Percentiles rank a stretch among this genome's conserved stretches.
Evolutionary conservation across 2,329 filamentous ascomycete genomes (phyloP).

Genomic region (Alternaria triticimaculans): DNA sequence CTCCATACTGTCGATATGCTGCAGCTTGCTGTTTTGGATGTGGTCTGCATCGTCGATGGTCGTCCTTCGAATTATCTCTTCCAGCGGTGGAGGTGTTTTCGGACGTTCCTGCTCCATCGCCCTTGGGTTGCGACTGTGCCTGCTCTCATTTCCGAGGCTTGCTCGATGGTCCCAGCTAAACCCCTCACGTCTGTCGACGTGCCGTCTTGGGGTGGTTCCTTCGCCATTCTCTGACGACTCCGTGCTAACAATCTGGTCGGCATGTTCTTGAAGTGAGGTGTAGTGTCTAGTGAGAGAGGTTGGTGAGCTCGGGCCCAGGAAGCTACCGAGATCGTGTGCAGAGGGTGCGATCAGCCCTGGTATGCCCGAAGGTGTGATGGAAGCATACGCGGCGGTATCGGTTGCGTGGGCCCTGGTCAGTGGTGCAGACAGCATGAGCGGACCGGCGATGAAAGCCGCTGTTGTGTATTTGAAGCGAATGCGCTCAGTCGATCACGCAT

Average conservation of each 20-base stretch:
- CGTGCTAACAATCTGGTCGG: slow-evolving; percentile 14
- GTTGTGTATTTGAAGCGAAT: slow-evolving; percentile 9
- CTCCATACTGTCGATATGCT: slow-evolving; percentile 18
- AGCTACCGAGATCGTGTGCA: background rate
- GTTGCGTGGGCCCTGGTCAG: slow-evolving; percentile 5
- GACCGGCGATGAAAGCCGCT: slow-evolving; percentile 11
- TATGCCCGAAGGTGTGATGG: background rate
- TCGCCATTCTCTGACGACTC: slow-evolving; percentile 3
- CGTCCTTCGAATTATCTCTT: slow-evolving; percentile 25
- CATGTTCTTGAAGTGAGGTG: slow-evolving; percentile 38
- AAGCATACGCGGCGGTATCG: slow-evolving; percentile 9
- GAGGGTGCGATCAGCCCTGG: slow-evolving; percentile 7
- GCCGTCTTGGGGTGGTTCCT: slow-evolving; percentile 18
- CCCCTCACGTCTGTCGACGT: slow-evolving; percentile 32
- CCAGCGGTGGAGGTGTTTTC: slow-evolving; percentile 26
- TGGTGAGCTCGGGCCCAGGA: slow-evolving; percentile 1
- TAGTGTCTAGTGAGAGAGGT: slow-evolving; percentile 24
- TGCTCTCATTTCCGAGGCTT: slow-evolving; percentile 9
- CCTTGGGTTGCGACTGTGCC: slow-evolving; percentile 16
- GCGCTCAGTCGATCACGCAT: slow-evolving; percentile 20
- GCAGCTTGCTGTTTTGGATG: slow-evolving; percentile 14
- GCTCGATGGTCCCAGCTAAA: slow-evolving; percentile 30
- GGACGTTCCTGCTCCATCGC: slow-evolving; percentile 15
- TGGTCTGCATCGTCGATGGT: slow-evolving; percentile 17
- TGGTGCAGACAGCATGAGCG: slow-evolving; percentile 23